Evolutionary conservation across 1,284 basidiomycete genomes (phyloP), one percentile per base, ranked within the genome.

Genomic region (Paramarasmius palmivorus): DNA sequence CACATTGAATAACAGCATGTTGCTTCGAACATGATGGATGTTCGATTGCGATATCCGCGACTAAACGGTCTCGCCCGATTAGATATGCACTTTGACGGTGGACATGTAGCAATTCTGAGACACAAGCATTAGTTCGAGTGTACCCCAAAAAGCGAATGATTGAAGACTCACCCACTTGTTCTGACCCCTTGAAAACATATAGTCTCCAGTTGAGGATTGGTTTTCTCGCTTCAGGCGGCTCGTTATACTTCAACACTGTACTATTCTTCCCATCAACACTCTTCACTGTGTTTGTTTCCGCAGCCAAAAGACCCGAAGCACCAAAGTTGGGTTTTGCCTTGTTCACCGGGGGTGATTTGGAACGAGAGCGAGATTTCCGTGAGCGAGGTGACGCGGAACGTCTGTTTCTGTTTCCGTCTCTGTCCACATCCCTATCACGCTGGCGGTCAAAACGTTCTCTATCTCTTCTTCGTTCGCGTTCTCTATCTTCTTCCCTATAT

Each of bases 1-100:
- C 64, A 89, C 91, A 95, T 73, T 99, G 97, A 36, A 99, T 88
- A 3, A 89, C 97, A 20, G 96, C 95, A 66, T 99, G 97, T 68
- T 99, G 97, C 68, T 99, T 99, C 1, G 96, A 99, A 62, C 92
- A 95, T 4, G 95, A 98, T 1, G 95, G 95, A 68, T 99, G 96
- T 56, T 96, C 94, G 37, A 98, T 74, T 1, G 90, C 81, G 57
- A 99, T 92, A 65, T 99, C 97, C 38, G 87, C 88, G 32, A 96
- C 92, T 19, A 90, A 75, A 23, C 84, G 82, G 66, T 99, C 97
- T 59, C 96, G 78, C 1, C 96, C 97, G 56, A 98, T 81, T 6
- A 99, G 81, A 68, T 98, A 99, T 57, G 92, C 93, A 57, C 94
- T 97, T 70, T 99, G 97, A 23, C 88, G 78, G 61, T 95, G 85